Evolutionary conservation across 768 basidiomycete species (phyloP).

Genomic region (Nidularia pulvinata): DNA sequence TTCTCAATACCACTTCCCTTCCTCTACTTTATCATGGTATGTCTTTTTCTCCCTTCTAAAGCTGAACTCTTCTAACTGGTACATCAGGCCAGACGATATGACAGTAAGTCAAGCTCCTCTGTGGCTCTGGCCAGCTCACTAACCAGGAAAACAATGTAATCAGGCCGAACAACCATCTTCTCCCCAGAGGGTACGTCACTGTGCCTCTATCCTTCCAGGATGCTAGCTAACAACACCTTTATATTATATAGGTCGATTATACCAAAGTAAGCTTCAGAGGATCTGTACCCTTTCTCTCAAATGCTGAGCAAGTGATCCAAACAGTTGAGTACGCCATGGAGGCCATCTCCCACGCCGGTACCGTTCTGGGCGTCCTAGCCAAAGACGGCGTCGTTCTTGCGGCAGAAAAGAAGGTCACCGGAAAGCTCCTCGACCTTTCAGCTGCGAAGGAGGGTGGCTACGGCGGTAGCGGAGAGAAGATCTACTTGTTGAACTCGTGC

Average conservation of each 20-base stretch:
- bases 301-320: background rate
- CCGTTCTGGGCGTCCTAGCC: conserved; percentile 90
- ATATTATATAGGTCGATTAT: conserved; percentile 76
- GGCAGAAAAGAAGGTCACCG: conserved; percentile 98
- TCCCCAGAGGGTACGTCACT: conserved; percentile 84
- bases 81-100: conserved; percentile 86
- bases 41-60: conserved; percentile 10
- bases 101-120: conserved; percentile 60
- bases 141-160: conserved; percentile 11
- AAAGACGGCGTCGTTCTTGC: conserved; percentile 91
- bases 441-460: conserved; percentile 86
- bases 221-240: conserved; percentile 3
- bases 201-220: conserved; percentile 1
- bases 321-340: conserved; percentile 99
- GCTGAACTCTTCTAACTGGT: conserved; percentile 2
- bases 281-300: background rate
- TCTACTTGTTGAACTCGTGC: conserved; percentile 91
- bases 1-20: conserved; percentile 10
- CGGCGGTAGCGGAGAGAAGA: conserved; percentile 98
- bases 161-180: conserved; percentile 97
- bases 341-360: conserved; percentile 95
- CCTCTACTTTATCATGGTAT: conserved; percentile 41
- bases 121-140: too few relatives aligned
- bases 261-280: conserved; percentile 76
- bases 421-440: conserved; percentile 93